These are phyloP conservation scores for Aquilaria yunnanensis DNA, from an alignment of 345 rosid species.

Conservation along the genomic window DNA sequence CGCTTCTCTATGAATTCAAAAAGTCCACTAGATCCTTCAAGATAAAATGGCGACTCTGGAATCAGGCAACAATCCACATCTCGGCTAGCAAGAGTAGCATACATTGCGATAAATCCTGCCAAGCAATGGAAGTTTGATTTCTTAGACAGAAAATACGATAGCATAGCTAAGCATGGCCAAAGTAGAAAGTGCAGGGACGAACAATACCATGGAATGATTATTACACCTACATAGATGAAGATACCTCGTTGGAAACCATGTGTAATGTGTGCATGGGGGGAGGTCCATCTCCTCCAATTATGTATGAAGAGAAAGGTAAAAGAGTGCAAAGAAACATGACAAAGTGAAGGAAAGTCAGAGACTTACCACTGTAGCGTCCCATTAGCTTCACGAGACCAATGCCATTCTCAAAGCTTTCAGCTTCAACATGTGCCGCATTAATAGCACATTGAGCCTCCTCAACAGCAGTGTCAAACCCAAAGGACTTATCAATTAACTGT, in stretches of 20 bases:
- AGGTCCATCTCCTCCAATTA: no score
- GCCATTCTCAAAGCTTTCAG: slow-evolving; percentile 73
- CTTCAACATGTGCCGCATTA: slow-evolving; percentile 91
- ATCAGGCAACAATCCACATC: slow-evolving; percentile 93
- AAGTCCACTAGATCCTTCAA: slow-evolving; percentile 80
- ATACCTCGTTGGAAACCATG: no score
- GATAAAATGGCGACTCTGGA: slow-evolving; percentile 85
- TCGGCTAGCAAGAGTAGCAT: slow-evolving; percentile 87
- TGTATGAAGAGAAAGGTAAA: not conserved
- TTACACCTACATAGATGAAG: no score
- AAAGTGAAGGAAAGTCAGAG: slow-evolving; percentile 3
- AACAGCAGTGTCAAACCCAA: slow-evolving; percentile 93
- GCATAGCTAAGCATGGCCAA: not conserved
- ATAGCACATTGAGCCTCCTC: slow-evolving; percentile 97
- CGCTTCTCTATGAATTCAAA: slow-evolving; percentile 55
- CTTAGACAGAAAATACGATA: not conserved
- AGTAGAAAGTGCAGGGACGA: not conserved
- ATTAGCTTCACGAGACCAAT: slow-evolving; percentile 86
- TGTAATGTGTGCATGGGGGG: no score
- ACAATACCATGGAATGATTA: no score
- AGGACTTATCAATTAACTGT: slow-evolving; percentile 66
- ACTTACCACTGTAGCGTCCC: slow-evolving; percentile 88
- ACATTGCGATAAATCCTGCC: slow-evolving; percentile 82
- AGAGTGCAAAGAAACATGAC: slow-evolving; percentile 6
- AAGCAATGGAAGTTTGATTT: slow-evolving; percentile 3